phyloP scores from a whole-genome alignment of 768 basidiomycete species.

The Hericium erinaceus region DNA sequence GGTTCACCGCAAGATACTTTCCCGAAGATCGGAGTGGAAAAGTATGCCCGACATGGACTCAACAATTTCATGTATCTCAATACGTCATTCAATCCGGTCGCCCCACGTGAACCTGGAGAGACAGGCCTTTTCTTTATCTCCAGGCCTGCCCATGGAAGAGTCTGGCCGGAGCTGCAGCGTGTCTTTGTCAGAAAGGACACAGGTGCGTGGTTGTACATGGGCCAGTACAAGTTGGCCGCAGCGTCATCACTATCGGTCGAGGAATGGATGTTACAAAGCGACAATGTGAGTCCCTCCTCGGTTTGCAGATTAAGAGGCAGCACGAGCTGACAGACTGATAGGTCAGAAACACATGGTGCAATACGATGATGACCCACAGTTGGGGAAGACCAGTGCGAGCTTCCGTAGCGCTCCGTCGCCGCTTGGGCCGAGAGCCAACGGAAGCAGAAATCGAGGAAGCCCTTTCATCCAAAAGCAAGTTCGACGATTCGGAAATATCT shows the following conservation, averaged over 20 bases:
- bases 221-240: neutral
- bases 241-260: neutral
- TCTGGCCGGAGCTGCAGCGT: neutral
- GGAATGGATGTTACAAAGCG: neutral
- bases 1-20: neutral
- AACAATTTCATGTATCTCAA: constrained; percentile 8
- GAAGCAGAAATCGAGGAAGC: neutral
- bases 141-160: neutral
- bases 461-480: neutral
- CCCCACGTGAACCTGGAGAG: constrained; percentile 5
- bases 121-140: constrained; percentile 8
- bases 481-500: neutral
- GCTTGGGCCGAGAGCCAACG: neutral
- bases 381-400: neutral
- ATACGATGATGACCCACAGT: neutral
- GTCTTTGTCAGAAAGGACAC: neutral
- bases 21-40: constrained; percentile 3
- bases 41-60: neutral
- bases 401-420: neutral
- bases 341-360: neutral
- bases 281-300: neutral
- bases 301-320: neutral
- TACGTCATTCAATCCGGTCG: constrained; percentile 6
- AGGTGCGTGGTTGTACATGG: neutral
- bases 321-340: neutral